Evolutionary conservation across 2,329 filamentous ascomycete species (phyloP).

Genomic region (Hypoxylon sp.): DNA sequence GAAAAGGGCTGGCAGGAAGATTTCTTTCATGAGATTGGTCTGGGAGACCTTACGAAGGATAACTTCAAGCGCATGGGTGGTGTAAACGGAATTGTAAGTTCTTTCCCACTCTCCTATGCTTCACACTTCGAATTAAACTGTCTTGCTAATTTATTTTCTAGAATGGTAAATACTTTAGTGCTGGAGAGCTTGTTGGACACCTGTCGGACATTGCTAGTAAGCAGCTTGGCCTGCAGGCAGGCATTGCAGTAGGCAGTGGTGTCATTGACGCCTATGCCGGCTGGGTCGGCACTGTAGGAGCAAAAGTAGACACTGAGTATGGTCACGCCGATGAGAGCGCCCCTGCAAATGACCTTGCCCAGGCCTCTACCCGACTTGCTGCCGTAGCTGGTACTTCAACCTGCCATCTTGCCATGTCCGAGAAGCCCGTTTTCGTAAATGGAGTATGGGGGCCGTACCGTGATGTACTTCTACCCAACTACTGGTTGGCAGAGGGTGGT

Average conservation of each 20-base stretch:
- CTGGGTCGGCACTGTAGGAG: conserved; percentile 99
- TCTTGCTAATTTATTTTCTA: conserved; percentile 59
- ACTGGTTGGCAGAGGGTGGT: conserved; percentile 97
- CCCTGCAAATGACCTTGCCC: conserved; percentile 86
- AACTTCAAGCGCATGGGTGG: conserved; percentile 95
- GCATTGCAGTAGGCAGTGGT: conserved; percentile 93
- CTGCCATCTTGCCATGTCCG: conserved; percentile 96
- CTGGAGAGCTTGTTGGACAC: conserved; percentile 89
- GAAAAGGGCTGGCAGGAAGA: conserved; percentile 99
- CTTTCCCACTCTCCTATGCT: conserved; percentile 52
- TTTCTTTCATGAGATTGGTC: conserved; percentile 87
- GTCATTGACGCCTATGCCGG: conserved; percentile 99
- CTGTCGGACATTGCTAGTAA: conserved; percentile 86
- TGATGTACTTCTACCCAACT: conserved; percentile 90
- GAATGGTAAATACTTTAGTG: conserved; percentile 93
- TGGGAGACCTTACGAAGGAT: conserved; percentile 86
- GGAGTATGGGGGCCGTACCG: conserved; percentile 98
- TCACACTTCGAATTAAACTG: conserved; percentile 35
- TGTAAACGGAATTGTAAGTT: conserved; percentile 92
- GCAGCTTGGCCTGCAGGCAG: conserved; percentile 86
- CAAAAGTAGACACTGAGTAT: conserved; percentile 83
- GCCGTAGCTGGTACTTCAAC: conserved; percentile 97
- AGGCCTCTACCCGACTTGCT: conserved; percentile 92
- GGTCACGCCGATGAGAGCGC: conserved; percentile 77
- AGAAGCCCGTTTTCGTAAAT: conserved; percentile 90